These are phyloP conservation scores for Potentilla sterilis DNA, from an alignment of 306 rosid genomes.

Conservation along the genomic window DNA sequence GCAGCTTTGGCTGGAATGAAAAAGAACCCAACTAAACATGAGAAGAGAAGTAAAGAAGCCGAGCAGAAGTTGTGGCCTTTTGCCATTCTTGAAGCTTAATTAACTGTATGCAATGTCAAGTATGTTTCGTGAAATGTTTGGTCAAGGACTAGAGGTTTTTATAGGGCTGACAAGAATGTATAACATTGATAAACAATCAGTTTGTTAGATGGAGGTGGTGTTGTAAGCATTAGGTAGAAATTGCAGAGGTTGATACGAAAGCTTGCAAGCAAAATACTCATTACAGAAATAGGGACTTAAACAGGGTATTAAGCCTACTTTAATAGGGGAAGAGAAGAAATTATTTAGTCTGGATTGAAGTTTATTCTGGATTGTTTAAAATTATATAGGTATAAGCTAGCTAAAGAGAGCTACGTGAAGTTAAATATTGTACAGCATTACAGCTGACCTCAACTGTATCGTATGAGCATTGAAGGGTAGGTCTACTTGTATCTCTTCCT, in stretches of 20 bases:
- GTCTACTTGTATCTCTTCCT: neutral
- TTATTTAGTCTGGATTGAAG: too few species aligned
- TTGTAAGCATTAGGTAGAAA: constrained; percentile 7
- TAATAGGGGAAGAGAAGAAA: neutral
- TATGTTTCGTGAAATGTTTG: neutral
- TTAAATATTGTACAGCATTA: too few species aligned
- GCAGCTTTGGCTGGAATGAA: neutral
- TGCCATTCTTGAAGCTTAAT: constrained; percentile 3
- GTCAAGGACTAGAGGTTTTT: neutral
- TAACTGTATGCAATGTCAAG: neutral
- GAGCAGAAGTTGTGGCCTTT: neutral
- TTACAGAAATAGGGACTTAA: neutral
- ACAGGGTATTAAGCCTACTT: neutral
- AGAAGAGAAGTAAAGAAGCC: neutral
- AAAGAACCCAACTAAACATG: neutral
- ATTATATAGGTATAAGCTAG: too few species aligned
- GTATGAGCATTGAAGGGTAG: neutral
- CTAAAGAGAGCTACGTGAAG: constrained; percentile 8
- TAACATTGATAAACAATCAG: neutral
- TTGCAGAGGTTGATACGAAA: neutral
- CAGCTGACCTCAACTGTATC: neutral
- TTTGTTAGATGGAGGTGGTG: constrained; percentile 10
- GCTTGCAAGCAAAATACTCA: neutral
- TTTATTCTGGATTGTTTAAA: too few species aligned
- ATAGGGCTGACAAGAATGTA: neutral